Conservation (phyloP, 352 stramenopile species). For the Sclerospora graminicola region DNA sequence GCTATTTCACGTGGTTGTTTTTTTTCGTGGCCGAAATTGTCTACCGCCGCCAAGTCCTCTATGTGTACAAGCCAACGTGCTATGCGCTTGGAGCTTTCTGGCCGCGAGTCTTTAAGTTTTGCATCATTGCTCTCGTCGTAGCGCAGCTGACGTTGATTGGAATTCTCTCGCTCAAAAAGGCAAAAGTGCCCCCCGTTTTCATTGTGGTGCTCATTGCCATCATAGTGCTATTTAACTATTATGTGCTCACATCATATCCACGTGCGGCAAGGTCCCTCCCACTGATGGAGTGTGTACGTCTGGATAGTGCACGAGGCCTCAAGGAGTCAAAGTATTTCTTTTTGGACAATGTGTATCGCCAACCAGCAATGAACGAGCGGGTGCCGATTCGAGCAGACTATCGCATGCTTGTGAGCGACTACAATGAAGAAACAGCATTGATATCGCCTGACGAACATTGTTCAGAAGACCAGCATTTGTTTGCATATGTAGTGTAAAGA, state of each 20-base stretch:
- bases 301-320: slow-evolving; percentile 33
- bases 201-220: slow-evolving; percentile 23
- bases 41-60: slow-evolving; percentile 60
- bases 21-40: slow-evolving; percentile 59
- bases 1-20: slow-evolving; percentile 66
- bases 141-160: slow-evolving; percentile 68
- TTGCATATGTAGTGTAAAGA: slow-evolving; percentile 7
- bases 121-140: slow-evolving; percentile 62
- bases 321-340: slow-evolving; percentile 35
- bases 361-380: slow-evolving; percentile 56
- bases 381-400: slow-evolving; percentile 44
- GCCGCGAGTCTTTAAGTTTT: slow-evolving; percentile 66
- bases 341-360: slow-evolving; percentile 55
- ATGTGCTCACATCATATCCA: slow-evolving; percentile 44
- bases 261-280: slow-evolving; percentile 49
- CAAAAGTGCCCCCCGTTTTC: slow-evolving; percentile 21
- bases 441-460: slow-evolving; percentile 29
- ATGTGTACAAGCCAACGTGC: slow-evolving; percentile 48
- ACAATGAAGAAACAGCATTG: slow-evolving; percentile 18
- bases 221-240: slow-evolving; percentile 55
- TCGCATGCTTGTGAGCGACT: slow-evolving; percentile 37
- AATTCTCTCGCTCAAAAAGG: slow-evolving; percentile 72
- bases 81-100: slow-evolving; percentile 62
- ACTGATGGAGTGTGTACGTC: slow-evolving; percentile 40
- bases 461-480: slow-evolving; percentile 39